Evolutionary conservation across 2,329 filamentous ascomycete species (phyloP).

Genomic region (Fusarium penzigii): DNA sequence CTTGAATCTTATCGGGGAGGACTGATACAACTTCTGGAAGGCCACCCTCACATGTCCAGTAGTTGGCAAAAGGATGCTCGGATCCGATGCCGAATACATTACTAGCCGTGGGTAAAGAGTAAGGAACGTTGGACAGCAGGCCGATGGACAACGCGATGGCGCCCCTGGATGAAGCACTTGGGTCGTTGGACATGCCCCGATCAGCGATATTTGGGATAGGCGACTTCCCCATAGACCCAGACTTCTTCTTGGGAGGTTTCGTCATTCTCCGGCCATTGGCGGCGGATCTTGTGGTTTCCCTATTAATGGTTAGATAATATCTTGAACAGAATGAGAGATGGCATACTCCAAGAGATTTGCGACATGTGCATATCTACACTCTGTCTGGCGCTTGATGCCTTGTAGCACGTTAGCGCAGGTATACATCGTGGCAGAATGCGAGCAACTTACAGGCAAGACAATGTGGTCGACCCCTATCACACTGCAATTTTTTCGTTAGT

Average conservation of each 20-base stretch:
- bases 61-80: slow-evolving; percentile 79
- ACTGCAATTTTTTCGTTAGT: slow-evolving; percentile 48
- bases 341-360: slow-evolving; percentile 75
- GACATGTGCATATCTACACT: slow-evolving; percentile 74
- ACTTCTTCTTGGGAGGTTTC: slow-evolving; percentile 57
- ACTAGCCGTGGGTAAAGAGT: slow-evolving; percentile 68
- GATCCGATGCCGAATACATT: slow-evolving; percentile 81
- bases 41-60: slow-evolving; percentile 79
- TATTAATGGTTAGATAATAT: slow-evolving; percentile 31
- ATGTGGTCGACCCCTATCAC: slow-evolving; percentile 71
- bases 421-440: background rate
- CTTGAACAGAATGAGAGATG: background rate
- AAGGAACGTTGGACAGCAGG: slow-evolving; percentile 72
- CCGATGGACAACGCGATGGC: slow-evolving; percentile 59
- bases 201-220: slow-evolving; percentile 58
- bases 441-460: slow-evolving; percentile 61
- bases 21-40: slow-evolving; percentile 74
- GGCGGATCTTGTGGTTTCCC: slow-evolving; percentile 58
- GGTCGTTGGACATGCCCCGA: slow-evolving; percentile 48
- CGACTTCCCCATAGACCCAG: slow-evolving; percentile 39
- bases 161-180: slow-evolving; percentile 47
- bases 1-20: slow-evolving; percentile 73
- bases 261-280: slow-evolving; percentile 58
- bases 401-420: slow-evolving; percentile 30
- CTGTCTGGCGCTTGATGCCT: slow-evolving; percentile 75